Evolutionary conservation across 345 rosid genomes (phyloP), one percentile per base, ranked within the genome.

Genomic region (Rhodamnia argentea): DNA sequence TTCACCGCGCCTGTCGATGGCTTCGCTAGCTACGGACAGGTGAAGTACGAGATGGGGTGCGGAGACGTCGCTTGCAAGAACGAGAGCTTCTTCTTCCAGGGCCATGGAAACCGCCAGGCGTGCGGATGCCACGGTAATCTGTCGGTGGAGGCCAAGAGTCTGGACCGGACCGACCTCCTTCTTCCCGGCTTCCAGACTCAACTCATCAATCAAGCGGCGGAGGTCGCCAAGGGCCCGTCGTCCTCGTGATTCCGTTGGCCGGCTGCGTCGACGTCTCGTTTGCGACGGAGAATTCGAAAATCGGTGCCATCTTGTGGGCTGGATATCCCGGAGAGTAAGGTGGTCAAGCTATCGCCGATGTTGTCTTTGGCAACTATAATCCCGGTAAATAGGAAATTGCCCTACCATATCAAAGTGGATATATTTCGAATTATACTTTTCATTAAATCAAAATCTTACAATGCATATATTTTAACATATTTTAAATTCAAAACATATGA

Each of bases 241-340:
- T 94, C 86, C 91, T 94, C 84, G 98, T 94, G 11, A 87, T 96
- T 42, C 89, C 94, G 93, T 89, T 95, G 1, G 96, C 90, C 0
- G 96, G 94, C 23, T 92, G 93, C 2, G 82, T 95, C 1, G 98
- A 94, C 84, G 88, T 95, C 59, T 84, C 91, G 0, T 94, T 92
- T 23, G 92, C 91, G n/a, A 90, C 88, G 86, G 42, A 83, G 3
- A 88, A 91, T 40, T 24, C 32, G 1, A 91, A 90, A 6, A 89
- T 94, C 40, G 37, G 84, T 1, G 89, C 90, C 27, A 91, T 94
- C 52, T 51, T 94, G 50, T 95, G 98, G 96, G 98, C 90, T 15
- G 96, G 96, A 42, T 92, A 92, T 55, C 97, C 98, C 14, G 98
- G 96, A 78, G 90, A 94, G 55, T 92, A 92, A 83, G 98, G 98